phyloP scores from a whole-genome alignment of 2,329 filamentous ascomycete species.

The Penicillium fuscoglaucum region DNA sequence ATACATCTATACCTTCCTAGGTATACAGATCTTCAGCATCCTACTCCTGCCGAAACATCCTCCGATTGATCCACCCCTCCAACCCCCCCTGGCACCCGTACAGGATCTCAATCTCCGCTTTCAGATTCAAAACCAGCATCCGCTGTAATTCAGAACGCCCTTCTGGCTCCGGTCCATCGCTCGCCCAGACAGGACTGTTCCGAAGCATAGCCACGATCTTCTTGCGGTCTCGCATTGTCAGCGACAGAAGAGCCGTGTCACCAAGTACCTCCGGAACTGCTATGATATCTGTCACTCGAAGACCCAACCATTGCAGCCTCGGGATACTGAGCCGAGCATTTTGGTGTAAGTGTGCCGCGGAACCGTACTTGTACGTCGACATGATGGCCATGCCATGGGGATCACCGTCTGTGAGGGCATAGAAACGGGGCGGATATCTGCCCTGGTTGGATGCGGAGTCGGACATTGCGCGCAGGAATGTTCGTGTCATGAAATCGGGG shows the following conservation, averaged over 20 bases:
- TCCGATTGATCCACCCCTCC: slow-evolving; percentile 46
- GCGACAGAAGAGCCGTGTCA: slow-evolving; percentile 41
- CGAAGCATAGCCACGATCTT: slow-evolving; percentile 57
- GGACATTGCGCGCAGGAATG: slow-evolving; percentile 52
- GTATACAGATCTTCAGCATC: not conserved
- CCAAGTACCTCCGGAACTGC: slow-evolving; percentile 26
- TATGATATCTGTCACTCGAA: slow-evolving; percentile 46
- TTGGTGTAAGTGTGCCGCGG: slow-evolving; percentile 56
- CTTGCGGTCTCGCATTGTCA: slow-evolving; percentile 56
- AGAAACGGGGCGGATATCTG: slow-evolving; percentile 44
- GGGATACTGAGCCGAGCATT: slow-evolving; percentile 49
- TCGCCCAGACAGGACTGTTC: slow-evolving; percentile 44
- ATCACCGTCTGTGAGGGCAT: slow-evolving; percentile 60
- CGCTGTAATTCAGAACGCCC: slow-evolving; percentile 57
- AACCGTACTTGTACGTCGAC: slow-evolving; percentile 64
- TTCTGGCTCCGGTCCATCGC: slow-evolving; percentile 45
- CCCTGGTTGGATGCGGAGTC: slow-evolving; percentile 28
- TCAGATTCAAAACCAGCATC: slow-evolving; percentile 63
- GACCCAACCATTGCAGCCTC: slow-evolving; percentile 58
- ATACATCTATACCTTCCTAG: not conserved
- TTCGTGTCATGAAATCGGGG: slow-evolving; percentile 60
- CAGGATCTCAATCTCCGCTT: slow-evolving; percentile 62
- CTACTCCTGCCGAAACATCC: slow-evolving; percentile 30
- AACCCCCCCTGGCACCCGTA: slow-evolving; percentile 46
- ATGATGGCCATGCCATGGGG: slow-evolving; percentile 64